Conservation (phyloP, 2,329 filamentous ascomycete species). For the Aspergillus fructus region DNA sequence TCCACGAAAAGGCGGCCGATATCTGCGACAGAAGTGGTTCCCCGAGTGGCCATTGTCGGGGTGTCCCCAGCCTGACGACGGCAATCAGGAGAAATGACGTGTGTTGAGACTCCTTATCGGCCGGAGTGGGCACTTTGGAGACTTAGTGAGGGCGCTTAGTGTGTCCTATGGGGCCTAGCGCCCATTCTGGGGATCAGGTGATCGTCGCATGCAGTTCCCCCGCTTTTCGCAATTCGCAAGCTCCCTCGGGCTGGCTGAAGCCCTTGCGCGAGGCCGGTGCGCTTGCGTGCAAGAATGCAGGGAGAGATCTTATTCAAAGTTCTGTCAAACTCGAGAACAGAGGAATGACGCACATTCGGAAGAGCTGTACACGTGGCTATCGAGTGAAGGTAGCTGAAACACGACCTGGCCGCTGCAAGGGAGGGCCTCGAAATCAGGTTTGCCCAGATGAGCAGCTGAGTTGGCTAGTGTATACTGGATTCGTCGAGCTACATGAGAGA, state of each 20-base stretch:
- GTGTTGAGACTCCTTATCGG: constrained; percentile 10
- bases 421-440: neutral
- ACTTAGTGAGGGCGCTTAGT: constrained; percentile 12
- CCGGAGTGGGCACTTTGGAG: constrained; percentile 5
- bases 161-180: neutral
- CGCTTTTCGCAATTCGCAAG: constrained; percentile 5
- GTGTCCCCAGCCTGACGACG: neutral
- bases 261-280: neutral
- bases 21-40: neutral
- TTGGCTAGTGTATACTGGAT: neutral
- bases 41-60: neutral
- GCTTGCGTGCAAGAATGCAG: neutral
- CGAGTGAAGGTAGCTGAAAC: neutral
- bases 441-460: neutral
- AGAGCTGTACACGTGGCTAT: constrained; percentile 1
- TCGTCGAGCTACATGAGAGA: neutral
- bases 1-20: neutral
- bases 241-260: neutral
- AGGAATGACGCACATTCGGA: neutral
- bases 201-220: constrained; percentile 22
- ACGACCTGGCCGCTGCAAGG: neutral
- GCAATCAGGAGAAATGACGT: constrained; percentile 17
- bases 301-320: neutral
- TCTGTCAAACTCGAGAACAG: neutral
- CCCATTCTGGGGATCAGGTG: constrained; percentile 20